Base-by-base conservation (phyloP, 228 moss, liverwort and hornwort species). In the Sphagnum magellanicum region DNA sequence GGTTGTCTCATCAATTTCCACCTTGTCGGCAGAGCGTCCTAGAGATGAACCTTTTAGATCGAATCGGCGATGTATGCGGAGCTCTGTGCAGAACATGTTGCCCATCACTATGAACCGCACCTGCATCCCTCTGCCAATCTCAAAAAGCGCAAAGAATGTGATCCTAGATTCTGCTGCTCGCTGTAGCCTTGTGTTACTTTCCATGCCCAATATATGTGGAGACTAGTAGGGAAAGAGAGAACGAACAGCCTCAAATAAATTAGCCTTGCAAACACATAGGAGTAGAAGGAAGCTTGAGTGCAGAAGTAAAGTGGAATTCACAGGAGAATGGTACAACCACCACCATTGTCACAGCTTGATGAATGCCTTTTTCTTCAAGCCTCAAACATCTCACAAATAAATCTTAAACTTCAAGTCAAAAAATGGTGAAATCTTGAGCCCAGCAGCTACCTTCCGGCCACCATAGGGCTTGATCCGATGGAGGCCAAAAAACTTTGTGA, bases 31-130 rank as follows among this genome's bases (percentile, higher is more conserved):
- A 66, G 94, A 92, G 73, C 98, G 88, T 66, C 98, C 98, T 85
- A 92, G 98, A 6, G 98, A 92, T 64, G 98, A 98, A 66, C 98
- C 98, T 81, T 98, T 98, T 49, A 98, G 79, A 60, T 98, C 98
- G 75, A 93, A 98, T 71, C 98, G 87, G 63, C 98, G 92, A 79
- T 98, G 98, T 57, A 98, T 98, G 59, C 94, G 90, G 63, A 98
- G 87, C 78, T 94, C 98, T 49, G 98, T 98, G 77, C 98, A 98
- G 61, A 98, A 98, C 94, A 98, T 98, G 70, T 98, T 98, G 58
- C 98, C 98, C 98, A 98, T 98, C 79, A 98, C 98, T 74, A 98
- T 92, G 66, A 98, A 98, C 63, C 98, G 90, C 61, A 98, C 98
- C 98, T 98, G 90, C 78, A 78, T 70, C 52, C 6, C 10, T 6